Evolutionary conservation across 331 rosid species (phyloP), one percentile per base, ranked within the genome.

Genomic region (Telfairia occidentalis): DNA sequence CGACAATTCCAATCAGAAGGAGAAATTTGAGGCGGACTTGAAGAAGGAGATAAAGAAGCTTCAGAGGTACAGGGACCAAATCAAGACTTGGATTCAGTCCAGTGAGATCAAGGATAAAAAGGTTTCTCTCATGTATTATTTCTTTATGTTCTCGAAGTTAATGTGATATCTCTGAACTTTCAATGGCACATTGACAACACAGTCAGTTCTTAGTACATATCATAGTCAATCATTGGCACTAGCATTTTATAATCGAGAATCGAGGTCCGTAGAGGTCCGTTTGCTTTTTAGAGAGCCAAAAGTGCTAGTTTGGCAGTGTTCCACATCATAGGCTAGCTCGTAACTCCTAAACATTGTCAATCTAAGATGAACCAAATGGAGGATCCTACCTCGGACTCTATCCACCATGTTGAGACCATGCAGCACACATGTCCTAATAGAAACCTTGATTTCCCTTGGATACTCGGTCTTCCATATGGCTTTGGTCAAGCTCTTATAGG

Each of bases 41-140:
- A 95, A 95, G 85, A 95, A 95, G 86, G 99, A 95, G 87, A 95
- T 95, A 76, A 95, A 95, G 84, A 95, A 95, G 87, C 96, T 95
- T 1, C 99, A 95, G 89, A 83, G 99, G 80, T 92, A 95, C 53
- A 83, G 99, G 52, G 99, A 95, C 74, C 99, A 95, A 74, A 95
- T 95, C 55, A 95, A 92, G 84, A 95, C 97, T 8, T 95, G 97
- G 99, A 90, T 95, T 78, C 99, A 92, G 86, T 95, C 99, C 66
- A 92, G 99, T 73, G 99, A 95, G 83, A 92, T 95, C 76, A 95
- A 95, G 83, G 99, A 95, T 29, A 95, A 92, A 83, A 95, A 95
- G 99, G 99, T 94, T 38, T 78, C 7, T 60, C 53, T 69, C 26
- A 32, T 34, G 59, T 61, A 26, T 37, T 35, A 12, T 15, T 0